phyloP scores from a whole-genome alignment of 441 rosid genomes.

The Erodium trifolium region DNA sequence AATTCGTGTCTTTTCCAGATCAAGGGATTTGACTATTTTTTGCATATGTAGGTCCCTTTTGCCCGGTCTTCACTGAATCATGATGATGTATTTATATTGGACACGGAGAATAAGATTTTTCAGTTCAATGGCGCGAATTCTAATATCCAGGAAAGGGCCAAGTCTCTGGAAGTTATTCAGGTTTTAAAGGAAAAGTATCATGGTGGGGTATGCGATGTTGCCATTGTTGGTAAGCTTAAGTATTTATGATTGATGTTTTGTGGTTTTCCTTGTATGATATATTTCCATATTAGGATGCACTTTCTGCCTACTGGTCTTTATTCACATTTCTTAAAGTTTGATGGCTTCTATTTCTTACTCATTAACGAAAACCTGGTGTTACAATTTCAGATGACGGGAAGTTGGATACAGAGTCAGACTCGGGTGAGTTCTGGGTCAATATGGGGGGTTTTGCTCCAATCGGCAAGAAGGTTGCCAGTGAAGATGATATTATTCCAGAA shows the following conservation, averaged over 20 bases:
- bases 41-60: constrained; percentile 64
- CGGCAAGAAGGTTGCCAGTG: constrained; percentile 69
- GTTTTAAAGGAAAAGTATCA: constrained; percentile 93
- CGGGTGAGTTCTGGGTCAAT: constrained; percentile 98
- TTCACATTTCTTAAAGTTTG: not conserved
- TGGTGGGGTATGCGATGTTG: constrained; percentile 78
- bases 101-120: constrained; percentile 65
- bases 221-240: constrained; percentile 77
- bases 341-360: not conserved
- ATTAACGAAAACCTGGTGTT: not conserved
- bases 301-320: not conserved
- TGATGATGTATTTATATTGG: constrained; percentile 95
- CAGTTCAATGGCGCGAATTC: constrained; percentile 99
- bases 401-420: constrained; percentile 93
- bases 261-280: not conserved
- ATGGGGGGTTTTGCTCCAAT: constrained; percentile 99
- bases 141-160: constrained; percentile 95
- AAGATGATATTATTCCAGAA: constrained; percentile 68
- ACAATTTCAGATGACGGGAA: constrained; percentile 77
- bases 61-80: constrained; percentile 91
- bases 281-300: not conserved
- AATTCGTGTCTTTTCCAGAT: not conserved
- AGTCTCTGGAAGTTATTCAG: constrained; percentile 97
- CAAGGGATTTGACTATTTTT: not conserved
- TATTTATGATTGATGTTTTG: constrained; percentile 12